These are phyloP conservation scores for Geosmithia putterillii DNA, from an alignment of 2,329 filamentous ascomycete genomes.

Conservation along the genomic window DNA sequence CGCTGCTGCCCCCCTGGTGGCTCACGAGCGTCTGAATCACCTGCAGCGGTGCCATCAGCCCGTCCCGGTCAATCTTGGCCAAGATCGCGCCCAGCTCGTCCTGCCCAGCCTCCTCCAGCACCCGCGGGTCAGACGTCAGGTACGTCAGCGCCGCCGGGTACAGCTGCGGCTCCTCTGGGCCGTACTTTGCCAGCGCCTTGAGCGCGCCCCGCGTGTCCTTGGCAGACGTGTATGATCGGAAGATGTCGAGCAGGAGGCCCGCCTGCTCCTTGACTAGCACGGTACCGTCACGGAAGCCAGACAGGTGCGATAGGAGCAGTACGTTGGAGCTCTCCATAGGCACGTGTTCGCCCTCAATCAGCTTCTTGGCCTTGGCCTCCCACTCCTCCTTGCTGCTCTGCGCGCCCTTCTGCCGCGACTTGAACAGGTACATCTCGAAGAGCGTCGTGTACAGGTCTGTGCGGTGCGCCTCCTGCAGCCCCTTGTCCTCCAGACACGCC, in stretches of 20 bases:
- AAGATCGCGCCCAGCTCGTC: slow-evolving; percentile 74
- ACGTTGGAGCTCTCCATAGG: slow-evolving; percentile 94
- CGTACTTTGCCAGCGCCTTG: slow-evolving; percentile 82
- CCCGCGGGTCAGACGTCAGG: slow-evolving; percentile 71
- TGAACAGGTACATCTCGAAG: slow-evolving; percentile 97
- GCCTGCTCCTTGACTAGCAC: slow-evolving; percentile 90
- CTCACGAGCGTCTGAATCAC: slow-evolving; percentile 84
- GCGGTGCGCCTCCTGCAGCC: slow-evolving; percentile 61
- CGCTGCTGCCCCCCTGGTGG: slow-evolving; percentile 23
- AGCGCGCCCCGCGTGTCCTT: slow-evolving; percentile 88
- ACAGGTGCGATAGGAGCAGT: slow-evolving; percentile 80
- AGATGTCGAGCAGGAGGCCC: slow-evolving; percentile 86
- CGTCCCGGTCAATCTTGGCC: slow-evolving; percentile 76
- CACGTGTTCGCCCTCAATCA: slow-evolving; percentile 70
- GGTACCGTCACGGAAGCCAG: slow-evolving; percentile 80
- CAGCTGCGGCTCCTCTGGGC: slow-evolving; percentile 76
- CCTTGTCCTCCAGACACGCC: slow-evolving; percentile 63
- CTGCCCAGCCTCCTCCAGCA: slow-evolving; percentile 72
- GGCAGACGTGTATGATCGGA: slow-evolving; percentile 86
- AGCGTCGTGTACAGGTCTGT: slow-evolving; percentile 86
- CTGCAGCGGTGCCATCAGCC: slow-evolving; percentile 89
- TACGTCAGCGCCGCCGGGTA: slow-evolving; percentile 90
- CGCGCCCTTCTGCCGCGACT: slow-evolving; percentile 64
- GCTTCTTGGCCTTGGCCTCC: slow-evolving; percentile 80
- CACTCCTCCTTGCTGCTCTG: slow-evolving; percentile 59